Base-by-base conservation (phyloP, 1,284 basidiomycete genomes). In the Heterobasidion parviporum region DNA sequence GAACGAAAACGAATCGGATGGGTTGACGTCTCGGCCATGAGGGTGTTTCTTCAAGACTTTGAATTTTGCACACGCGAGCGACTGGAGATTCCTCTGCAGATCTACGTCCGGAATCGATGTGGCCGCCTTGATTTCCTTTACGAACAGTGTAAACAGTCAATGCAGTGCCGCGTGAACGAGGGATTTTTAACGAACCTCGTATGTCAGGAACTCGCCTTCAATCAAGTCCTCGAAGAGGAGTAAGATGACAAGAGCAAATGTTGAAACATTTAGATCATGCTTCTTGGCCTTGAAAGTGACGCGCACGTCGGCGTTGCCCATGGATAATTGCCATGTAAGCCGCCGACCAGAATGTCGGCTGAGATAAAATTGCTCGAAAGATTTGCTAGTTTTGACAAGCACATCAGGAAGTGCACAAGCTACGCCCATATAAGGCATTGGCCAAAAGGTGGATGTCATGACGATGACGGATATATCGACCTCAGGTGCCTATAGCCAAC, bases 31-130 rank as follows among this genome's bases (percentile, higher is more conserved):
- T 41, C 94, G 82, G 3, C 92, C 83, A 52, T 89, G 84, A 1
- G 97, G 97, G 61, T 89, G 87, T 68, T 99, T 99, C 68, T 85
- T 91, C 57, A 99, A 71, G 38, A 99, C 80, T 66, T 96, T 94
- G 76, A 82, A 95, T 70, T 97, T 99, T n/a, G 90, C 94, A 66
- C 96, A 99, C 1, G 97, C 95, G 10, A 99, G 79, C 0, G 94
- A 95, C 68, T 99, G 97, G 8, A 99, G 78, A 59, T 95, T 92
- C 9, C 97, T 86, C 67, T 90, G 86, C 8, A 99, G 78, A 56
- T 99, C 96, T 0, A 61, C 59, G 12, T 94, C 87, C 0, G 83
- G 79, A 51, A 99, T 90, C 15, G 73, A 69, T 0, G 92, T 94
- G 1, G 86, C 79, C n/a, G 72, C 64, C 66, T 79, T 80, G 61